Percentiles rank a stretch among this genome's conserved stretches.
Conservation (phyloP, 495 filamentous ascomycete genomes). For the Hypoxylon subgilvum region DNA sequence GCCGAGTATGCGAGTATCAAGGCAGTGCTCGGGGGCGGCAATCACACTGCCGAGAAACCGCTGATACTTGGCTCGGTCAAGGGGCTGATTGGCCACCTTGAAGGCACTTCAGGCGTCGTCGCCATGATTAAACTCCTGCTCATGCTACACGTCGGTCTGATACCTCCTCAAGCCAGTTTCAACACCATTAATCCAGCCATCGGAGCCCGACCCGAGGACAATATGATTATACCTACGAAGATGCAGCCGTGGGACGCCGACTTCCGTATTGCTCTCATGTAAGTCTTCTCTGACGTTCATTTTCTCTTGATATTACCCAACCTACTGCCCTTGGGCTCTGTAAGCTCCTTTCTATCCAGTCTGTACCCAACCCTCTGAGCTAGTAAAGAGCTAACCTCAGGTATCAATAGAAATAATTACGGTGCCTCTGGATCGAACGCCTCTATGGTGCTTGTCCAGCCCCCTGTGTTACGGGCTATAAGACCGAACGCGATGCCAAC, state of each 20-base stretch:
- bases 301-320: not conserved
- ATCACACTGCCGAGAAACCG: constrained; percentile 45
- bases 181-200: constrained; percentile 47
- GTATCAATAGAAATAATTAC: constrained; percentile 51
- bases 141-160: constrained; percentile 50
- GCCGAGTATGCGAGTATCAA: constrained; percentile 29
- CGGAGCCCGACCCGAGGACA: constrained; percentile 29
- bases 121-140: constrained; percentile 46
- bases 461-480: constrained; percentile 1
- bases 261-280: constrained; percentile 48
- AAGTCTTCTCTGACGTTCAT: not conserved
- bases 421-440: constrained; percentile 57
- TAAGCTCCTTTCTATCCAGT: not conserved
- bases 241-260: constrained; percentile 41
- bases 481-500: constrained; percentile 19
- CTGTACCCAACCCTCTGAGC: not conserved
- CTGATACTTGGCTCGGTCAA: not conserved
- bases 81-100: constrained; percentile 6
- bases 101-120: not conserved
- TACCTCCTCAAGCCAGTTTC: constrained; percentile 52
- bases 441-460: constrained; percentile 45
- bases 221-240: constrained; percentile 44
- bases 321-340: no score
- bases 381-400: not conserved
- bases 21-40: constrained; percentile 35